These are phyloP conservation scores for Lumnitzera racemosa DNA, from an alignment of 345 rosid genomes.

Conservation along the genomic window DNA sequence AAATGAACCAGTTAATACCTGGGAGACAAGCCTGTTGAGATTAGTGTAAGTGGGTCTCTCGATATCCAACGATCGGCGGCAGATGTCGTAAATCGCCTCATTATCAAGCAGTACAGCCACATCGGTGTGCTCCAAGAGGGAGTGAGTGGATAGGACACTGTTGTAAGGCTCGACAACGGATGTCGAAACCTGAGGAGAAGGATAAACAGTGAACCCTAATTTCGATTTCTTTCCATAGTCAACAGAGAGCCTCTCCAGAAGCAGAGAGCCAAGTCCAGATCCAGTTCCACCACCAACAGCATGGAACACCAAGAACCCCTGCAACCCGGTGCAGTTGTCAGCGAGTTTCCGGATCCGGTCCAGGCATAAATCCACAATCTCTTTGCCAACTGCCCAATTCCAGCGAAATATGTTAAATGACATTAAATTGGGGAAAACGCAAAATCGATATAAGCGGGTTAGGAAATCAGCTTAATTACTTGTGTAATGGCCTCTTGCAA, in stretches of 20 bases:
- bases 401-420: too few relatives aligned
- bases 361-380: conserved; percentile 19
- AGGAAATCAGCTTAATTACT: not conserved
- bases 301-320: conserved; percentile 17
- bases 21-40: conserved; percentile 10
- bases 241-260: too few relatives aligned
- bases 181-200: conserved; percentile 19
- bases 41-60: conserved; percentile 13
- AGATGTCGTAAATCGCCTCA: conserved; percentile 11
- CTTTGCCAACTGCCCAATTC: conserved; percentile 11
- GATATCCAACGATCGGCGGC: conserved; percentile 11
- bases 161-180: conserved; percentile 12
- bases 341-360: conserved; percentile 19
- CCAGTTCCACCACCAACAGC: conserved; percentile 4
- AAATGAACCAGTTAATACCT: not conserved
- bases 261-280: too few relatives aligned
- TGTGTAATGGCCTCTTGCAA: conserved; percentile 20
- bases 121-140: conserved; percentile 12
- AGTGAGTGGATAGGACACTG: conserved; percentile 8
- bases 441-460: too few relatives aligned
- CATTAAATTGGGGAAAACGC: too few relatives aligned
- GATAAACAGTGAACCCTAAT: conserved; percentile 9
- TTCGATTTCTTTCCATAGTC: not conserved
- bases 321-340: conserved; percentile 20
- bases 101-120: conserved; percentile 9